Percentiles rank a stretch among this genome's conserved stretches.
These are phyloP conservation scores for Schwanniomyces yamadae DNA, from an alignment of 805 yeast genomes.

Conservation along the genomic window DNA sequence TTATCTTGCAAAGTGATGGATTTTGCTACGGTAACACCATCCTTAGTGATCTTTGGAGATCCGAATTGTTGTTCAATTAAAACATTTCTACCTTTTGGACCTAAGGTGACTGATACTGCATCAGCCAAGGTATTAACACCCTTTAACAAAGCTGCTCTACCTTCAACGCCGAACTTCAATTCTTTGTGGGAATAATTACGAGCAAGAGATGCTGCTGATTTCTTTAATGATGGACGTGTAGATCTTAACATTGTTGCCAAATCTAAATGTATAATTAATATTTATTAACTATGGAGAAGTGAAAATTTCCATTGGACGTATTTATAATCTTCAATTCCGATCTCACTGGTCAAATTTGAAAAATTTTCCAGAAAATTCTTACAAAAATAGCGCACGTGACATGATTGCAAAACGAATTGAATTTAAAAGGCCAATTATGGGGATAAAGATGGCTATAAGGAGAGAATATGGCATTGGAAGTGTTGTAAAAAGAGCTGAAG, in stretches of 20 bases:
- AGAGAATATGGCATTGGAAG: too few relatives aligned
- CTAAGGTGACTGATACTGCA: constrained; percentile 94
- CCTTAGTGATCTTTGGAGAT: constrained; percentile 97
- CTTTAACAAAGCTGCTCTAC: constrained; percentile 87
- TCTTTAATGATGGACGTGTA: constrained; percentile 43
- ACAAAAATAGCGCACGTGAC: neutral
- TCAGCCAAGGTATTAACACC: constrained; percentile 96
- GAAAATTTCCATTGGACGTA: constrained; percentile 3
- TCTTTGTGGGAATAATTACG: constrained; percentile 78
- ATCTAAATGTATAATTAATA: neutral
- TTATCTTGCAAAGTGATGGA: constrained; percentile 80
- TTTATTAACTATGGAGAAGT: constrained; percentile 5
- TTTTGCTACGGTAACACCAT: constrained; percentile 96
- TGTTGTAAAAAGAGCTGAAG: too few relatives aligned
- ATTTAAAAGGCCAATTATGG: too few relatives aligned
- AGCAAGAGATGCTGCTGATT: constrained; percentile 39
- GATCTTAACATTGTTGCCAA: constrained; percentile 45
- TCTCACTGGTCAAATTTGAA: constrained; percentile 1
- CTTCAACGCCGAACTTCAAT: constrained; percentile 94
- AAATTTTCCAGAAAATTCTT: constrained; percentile 13
- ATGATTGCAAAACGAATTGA: too few relatives aligned
- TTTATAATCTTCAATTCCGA: constrained; percentile 3
- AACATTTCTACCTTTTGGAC: constrained; percentile 97
- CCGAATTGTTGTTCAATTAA: constrained; percentile 96
- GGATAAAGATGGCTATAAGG: too few relatives aligned